phyloP scores from a whole-genome alignment of 331 rosid genomes.

The Telfairia occidentalis region DNA sequence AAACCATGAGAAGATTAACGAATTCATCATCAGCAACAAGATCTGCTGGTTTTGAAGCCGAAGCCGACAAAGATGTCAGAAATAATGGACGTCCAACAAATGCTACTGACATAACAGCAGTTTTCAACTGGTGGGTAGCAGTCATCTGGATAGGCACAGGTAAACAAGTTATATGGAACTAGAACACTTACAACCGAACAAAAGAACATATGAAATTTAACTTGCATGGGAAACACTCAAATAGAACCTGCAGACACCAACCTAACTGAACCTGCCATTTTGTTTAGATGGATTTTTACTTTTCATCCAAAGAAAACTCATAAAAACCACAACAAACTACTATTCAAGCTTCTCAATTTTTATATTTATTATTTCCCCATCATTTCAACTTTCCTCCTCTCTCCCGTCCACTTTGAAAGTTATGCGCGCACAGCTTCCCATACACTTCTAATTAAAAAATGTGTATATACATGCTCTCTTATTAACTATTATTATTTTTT shows the following conservation, averaged over 20 bases:
- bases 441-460: background rate
- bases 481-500: background rate
- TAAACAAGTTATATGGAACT: constrained; percentile 11
- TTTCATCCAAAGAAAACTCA: background rate
- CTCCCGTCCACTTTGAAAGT: background rate
- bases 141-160: constrained; percentile 79
- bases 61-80: constrained; percentile 54
- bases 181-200: constrained; percentile 9
- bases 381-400: background rate
- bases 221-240: background rate
- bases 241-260: background rate
- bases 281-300: background rate
- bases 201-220: background rate
- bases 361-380: background rate
- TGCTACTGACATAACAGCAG: constrained; percentile 95
- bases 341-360: background rate
- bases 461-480: background rate
- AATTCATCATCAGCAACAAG: constrained; percentile 47
- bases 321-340: background rate
- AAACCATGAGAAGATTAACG: constrained; percentile 73
- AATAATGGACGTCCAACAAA: constrained; percentile 91
- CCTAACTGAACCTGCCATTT: background rate
- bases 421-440: background rate
- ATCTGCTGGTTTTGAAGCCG: constrained; percentile 37
- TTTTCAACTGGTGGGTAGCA: constrained; percentile 97